Evolutionary conservation across 306 rosid genomes (phyloP), one percentile per base, ranked within the genome.

Genomic region (Fragaria ananassa): DNA sequence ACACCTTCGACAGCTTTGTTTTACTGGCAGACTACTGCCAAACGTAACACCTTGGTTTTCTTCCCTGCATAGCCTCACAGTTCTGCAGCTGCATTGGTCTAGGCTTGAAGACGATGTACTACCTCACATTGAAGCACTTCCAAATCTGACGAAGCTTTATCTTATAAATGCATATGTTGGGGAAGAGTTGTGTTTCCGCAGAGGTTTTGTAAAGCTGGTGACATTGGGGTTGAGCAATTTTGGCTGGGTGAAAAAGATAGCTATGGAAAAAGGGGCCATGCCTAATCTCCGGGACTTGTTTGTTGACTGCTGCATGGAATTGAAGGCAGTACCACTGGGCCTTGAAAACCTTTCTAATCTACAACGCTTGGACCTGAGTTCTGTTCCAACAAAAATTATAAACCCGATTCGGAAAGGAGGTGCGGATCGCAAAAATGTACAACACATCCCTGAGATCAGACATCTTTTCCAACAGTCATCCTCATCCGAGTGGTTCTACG

Each of bases 221-320:
- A 0, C 1, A 0, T 75, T 75, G 72, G 0, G 0, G 0, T n/a
- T 75, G 4, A 0, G 0, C 0, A 21, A 35, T 13, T 49, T 50
- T 31, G 27, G 64, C 1, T 6, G 35, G 9, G 17, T 78, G 71
- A 6, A 47, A 0, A 0, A 4, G 23, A 47, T 70, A 35, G 5
- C 8, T 8, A 78, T 70, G 10, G 41, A n/a, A 17, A 47, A 37
- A 0, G 70, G 76, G 27, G 76, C 1, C 39, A 78, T 70, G 76
- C n/a, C 64, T 1, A 23, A 21, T 70, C 37, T 78, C 39, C 0
- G 9, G 25, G 0, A 1, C 5, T 23, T 27, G 1, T 1, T 1
- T 27, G 29, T 27, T 27, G 29, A 0, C 0, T 0, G 1, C 4
- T 45, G 49, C 49, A 45, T 13, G 53, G 6, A 4, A 4, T 4